Evolutionary conservation across 2,329 filamentous ascomycete species (phyloP).

Genomic region (Calonectria crousiana): DNA sequence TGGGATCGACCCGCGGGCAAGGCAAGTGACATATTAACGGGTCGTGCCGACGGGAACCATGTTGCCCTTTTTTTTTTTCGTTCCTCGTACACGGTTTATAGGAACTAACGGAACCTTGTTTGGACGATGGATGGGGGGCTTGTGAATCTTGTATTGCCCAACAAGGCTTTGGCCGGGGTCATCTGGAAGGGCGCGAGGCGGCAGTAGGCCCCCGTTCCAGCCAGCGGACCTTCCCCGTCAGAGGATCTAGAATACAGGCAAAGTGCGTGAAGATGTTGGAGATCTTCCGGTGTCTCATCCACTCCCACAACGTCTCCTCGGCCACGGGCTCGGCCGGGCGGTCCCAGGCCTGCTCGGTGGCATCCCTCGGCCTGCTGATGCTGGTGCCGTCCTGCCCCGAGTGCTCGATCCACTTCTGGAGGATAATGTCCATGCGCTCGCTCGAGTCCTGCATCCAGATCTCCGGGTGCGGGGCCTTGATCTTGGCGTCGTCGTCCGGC

Average conservation of each 20-base stretch:
- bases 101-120: neutral
- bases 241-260: constrained; percentile 68
- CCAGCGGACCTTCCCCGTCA: constrained; percentile 57
- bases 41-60: neutral
- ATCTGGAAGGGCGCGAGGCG: neutral
- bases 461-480: constrained; percentile 13
- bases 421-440: neutral
- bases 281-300: constrained; percentile 65
- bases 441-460: constrained; percentile 22
- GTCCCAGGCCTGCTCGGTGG: neutral
- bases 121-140: neutral
- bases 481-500: neutral
- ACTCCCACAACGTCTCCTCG: constrained; percentile 52
- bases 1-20: neutral
- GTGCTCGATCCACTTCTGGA: constrained; percentile 21
- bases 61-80: neutral
- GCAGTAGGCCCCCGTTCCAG: constrained; percentile 22
- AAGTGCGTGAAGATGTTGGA: constrained; percentile 71
- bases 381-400: constrained; percentile 28
- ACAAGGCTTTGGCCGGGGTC: neutral
- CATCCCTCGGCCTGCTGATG: neutral
- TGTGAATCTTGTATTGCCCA: neutral
- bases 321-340: neutral
- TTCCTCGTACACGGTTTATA: neutral
- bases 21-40: neutral